Percentiles rank a stretch among this genome's conserved stretches.
phyloP scores from a whole-genome alignment of 352 stramenopile species.

The Plasmopara muralis region DNA sequence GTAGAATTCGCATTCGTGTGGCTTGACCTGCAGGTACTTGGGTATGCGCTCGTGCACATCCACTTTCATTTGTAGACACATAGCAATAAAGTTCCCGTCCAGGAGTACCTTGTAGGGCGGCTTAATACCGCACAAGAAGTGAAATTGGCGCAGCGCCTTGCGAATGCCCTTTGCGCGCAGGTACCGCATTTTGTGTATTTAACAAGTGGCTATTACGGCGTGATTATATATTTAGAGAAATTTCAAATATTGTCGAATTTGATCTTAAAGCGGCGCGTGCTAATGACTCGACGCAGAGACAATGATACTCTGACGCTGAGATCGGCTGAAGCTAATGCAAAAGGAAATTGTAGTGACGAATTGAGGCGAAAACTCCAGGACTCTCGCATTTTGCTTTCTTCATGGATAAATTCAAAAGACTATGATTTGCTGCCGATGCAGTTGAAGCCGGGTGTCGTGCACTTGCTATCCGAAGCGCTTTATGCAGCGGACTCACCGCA shows the following conservation, averaged over 20 bases:
- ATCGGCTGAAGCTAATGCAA: slow-evolving; percentile 3
- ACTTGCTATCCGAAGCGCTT: slow-evolving; percentile 22
- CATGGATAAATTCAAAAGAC: slow-evolving; percentile 17
- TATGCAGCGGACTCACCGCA: slow-evolving; percentile 31
- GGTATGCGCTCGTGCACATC: slow-evolving; percentile 68
- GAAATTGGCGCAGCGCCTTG: slow-evolving; percentile 83
- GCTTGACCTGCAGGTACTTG: slow-evolving; percentile 80
- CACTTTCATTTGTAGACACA: slow-evolving; percentile 86
- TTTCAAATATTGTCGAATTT: background rate
- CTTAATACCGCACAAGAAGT: slow-evolving; percentile 85
- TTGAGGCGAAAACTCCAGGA: slow-evolving; percentile 10
- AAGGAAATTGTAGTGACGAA: slow-evolving; percentile 7
- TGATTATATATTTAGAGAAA: slow-evolving; percentile 8
- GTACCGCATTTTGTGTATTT: slow-evolving; percentile 48
- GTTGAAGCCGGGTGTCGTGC: slow-evolving; percentile 27
- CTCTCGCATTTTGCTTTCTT: slow-evolving; percentile 1
- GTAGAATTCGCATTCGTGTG: slow-evolving; percentile 62
- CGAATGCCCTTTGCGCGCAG: slow-evolving; percentile 81
- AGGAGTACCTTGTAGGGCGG: slow-evolving; percentile 78
- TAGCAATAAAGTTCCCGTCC: slow-evolving; percentile 84
- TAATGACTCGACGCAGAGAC: slow-evolving; percentile 5
- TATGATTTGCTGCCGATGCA: slow-evolving; percentile 21
- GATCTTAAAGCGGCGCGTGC: slow-evolving; percentile 18
- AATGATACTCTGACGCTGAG: background rate
- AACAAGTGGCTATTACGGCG: too few species aligned